These are phyloP conservation scores for Boletus coccyginus DNA, from an alignment of 768 basidiomycete species.

Conservation along the genomic window DNA sequence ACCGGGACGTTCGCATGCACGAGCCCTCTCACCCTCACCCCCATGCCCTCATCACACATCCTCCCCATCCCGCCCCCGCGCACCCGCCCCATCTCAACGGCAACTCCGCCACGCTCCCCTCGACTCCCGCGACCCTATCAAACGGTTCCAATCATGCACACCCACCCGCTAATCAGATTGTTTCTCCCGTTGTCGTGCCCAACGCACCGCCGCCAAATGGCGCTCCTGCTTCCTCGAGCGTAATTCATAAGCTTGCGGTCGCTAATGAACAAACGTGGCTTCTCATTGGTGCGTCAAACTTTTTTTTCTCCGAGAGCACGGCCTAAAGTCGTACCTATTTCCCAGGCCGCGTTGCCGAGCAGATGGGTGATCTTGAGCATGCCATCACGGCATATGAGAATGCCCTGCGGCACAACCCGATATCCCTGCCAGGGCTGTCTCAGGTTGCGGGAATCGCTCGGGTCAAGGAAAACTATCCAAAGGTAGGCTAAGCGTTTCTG, in stretches of 20 bases:
- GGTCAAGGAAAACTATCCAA: constrained; percentile 96
- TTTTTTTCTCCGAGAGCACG: neutral
- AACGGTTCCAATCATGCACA: constrained; percentile 43
- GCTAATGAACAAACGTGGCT: constrained; percentile 97
- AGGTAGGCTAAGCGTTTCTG: constrained; percentile 52
- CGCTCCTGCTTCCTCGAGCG: constrained; percentile 31
- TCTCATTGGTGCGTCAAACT: constrained; percentile 62
- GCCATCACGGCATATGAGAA: constrained; percentile 93
- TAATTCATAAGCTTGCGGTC: constrained; percentile 73
- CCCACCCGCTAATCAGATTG: constrained; percentile 36
- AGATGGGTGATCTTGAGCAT: constrained; percentile 91
- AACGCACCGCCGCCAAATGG: constrained; percentile 28
- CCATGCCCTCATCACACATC: constrained; percentile 43
- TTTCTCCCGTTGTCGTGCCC: constrained; percentile 47
- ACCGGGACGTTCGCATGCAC: constrained; percentile 63
- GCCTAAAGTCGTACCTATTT: constrained; percentile 23
- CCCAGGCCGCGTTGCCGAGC: constrained; percentile 91
- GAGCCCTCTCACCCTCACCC: constrained; percentile 47
- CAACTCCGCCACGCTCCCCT: constrained; percentile 38
- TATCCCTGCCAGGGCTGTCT: constrained; percentile 85
- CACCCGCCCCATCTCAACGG: constrained; percentile 56
- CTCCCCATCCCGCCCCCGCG: constrained; percentile 32
- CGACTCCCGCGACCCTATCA: constrained; percentile 41
- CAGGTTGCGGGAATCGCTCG: constrained; percentile 95
- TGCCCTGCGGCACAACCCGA: constrained; percentile 92